Evolutionary conservation across 1,284 basidiomycete species (phyloP), one percentile per base, ranked within the genome.

Genomic region (Sphagnurus paluster): DNA sequence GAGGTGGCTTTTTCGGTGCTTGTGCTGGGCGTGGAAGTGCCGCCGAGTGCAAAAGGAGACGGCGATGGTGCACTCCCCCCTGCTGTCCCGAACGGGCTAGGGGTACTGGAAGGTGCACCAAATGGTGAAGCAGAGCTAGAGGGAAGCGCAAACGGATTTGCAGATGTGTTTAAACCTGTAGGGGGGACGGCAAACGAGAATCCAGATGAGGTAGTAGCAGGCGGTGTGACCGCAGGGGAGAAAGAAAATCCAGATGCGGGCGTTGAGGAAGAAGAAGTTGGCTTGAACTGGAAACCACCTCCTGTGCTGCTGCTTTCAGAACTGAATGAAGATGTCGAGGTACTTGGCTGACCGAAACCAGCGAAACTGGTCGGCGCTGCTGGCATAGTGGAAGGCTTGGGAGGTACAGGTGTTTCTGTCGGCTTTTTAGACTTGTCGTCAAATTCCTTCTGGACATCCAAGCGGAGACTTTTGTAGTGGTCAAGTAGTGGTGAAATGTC

Each of bases 401-500:
- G 24, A 29, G 25, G 28, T 13, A 14, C 28, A 3, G 30, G 3
- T 2, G 30, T 46, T 7, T 54, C 48, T 11, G 54, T 45, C 11
- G 53, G 20, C 26, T 55, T 63, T 46, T 63, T 65, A 8, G 65
- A 48, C 32, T 61, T 66, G 11, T 66, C 64, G 41, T 84, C 77
- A 50, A 73, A 82, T 29, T 84, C 76, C 36, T 74, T 75, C 57
- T 83, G 79, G 5, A 85, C 76, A 30, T 74, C 72, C 5, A 70
- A 62, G 5, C 89, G 75, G 34, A 85, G 65, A 8, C 65, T 70
- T 56, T 75, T 80, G 66, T 95, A 94, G 44, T 77, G 78, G 45
- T 80, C 76, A n/a, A 84, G 43, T 7, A 90, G 56, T 7, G 66
- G 64, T 3, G 76, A 70, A 3, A 93, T 65, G 56, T 95, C 83